Evolutionary conservation across 108 stramenopile species (phyloP).

Genomic region (Nannochloropsis oceanica): DNA sequence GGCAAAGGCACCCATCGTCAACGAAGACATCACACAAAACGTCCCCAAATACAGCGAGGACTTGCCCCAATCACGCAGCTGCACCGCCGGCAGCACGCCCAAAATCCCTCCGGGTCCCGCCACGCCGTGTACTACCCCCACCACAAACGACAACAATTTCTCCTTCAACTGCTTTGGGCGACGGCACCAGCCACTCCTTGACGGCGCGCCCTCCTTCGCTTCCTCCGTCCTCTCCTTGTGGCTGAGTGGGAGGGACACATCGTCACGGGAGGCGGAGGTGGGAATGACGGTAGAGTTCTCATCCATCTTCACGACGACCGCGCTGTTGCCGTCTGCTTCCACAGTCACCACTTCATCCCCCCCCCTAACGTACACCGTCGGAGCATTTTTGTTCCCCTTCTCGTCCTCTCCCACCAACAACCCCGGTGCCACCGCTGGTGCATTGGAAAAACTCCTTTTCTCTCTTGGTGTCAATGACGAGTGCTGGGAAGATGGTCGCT

Average conservation of each 20-base stretch:
- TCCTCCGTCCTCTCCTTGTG: too few relatives aligned
- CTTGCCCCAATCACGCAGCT: neutral
- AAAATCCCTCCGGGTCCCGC: conserved; percentile 28
- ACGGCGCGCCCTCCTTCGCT: neutral
- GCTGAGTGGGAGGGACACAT: too few relatives aligned
- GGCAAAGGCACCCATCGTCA: conserved; percentile 24
- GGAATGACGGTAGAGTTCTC: too few relatives aligned
- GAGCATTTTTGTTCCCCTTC: neutral
- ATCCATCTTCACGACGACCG: too few relatives aligned
- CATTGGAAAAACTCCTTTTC: too few relatives aligned
- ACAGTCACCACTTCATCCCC: neutral
- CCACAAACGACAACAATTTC: neutral
- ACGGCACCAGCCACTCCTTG: neutral
- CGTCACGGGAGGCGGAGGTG: too few relatives aligned
- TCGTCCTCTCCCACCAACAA: neutral
- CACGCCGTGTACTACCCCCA: conserved; percentile 17
- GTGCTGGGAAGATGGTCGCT: neutral
- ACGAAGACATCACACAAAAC: conserved; percentile 4
- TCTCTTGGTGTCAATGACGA: too few relatives aligned
- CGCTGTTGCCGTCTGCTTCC: too few relatives aligned
- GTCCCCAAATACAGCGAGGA: neutral
- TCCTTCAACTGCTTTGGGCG: neutral
- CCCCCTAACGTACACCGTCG: too few relatives aligned
- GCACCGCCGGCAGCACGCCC: conserved; percentile 25
- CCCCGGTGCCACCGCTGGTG: too few relatives aligned